Conservation (phyloP, 257 asterid species). For the Forsythia viridissima region DNA sequence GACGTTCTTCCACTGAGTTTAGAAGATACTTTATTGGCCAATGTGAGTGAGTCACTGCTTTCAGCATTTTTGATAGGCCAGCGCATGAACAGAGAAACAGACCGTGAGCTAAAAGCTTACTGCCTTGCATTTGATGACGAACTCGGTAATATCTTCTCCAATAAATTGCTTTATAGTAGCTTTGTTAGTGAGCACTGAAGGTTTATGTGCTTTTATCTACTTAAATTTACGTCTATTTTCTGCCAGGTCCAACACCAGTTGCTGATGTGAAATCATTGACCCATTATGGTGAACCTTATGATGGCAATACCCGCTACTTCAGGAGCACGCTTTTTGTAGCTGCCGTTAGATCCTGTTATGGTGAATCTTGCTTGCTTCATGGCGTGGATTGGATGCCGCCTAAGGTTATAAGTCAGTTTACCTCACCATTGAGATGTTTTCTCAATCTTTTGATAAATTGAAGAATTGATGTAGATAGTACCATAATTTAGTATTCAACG, state of each 20-base stretch:
- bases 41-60: slow-evolving; percentile 74
- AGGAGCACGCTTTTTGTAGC: slow-evolving; percentile 96
- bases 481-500: not conserved
- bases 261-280: slow-evolving; percentile 90
- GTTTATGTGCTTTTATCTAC: not conserved
- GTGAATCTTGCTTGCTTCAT: slow-evolving; percentile 94
- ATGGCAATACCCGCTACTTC: slow-evolving; percentile 94
- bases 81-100: slow-evolving; percentile 91
- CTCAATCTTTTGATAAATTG: slow-evolving; percentile 16
- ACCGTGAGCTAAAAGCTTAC: slow-evolving; percentile 92
- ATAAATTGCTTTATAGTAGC: slow-evolving; percentile 1
- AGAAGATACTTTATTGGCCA: slow-evolving; percentile 33
- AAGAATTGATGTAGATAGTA: slow-evolving; percentile 16
- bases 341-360: slow-evolving; percentile 96
- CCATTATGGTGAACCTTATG: slow-evolving; percentile 95
- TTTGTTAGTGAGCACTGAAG: slow-evolving; percentile 1
- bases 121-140: slow-evolving; percentile 95
- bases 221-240: slow-evolving; percentile 20
- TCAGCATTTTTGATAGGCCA: slow-evolving; percentile 87
- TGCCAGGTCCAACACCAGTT: slow-evolving; percentile 66
- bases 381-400: slow-evolving; percentile 99
- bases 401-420: slow-evolving; percentile 50
- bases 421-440: slow-evolving; percentile 23
- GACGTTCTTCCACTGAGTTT: slow-evolving; percentile 67
- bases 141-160: slow-evolving; percentile 46